Percentiles rank a stretch among this genome's conserved stretches.
These are phyloP conservation scores for Erysimum pusillum DNA, from an alignment of 441 rosid genomes.

Conservation along the genomic window DNA sequence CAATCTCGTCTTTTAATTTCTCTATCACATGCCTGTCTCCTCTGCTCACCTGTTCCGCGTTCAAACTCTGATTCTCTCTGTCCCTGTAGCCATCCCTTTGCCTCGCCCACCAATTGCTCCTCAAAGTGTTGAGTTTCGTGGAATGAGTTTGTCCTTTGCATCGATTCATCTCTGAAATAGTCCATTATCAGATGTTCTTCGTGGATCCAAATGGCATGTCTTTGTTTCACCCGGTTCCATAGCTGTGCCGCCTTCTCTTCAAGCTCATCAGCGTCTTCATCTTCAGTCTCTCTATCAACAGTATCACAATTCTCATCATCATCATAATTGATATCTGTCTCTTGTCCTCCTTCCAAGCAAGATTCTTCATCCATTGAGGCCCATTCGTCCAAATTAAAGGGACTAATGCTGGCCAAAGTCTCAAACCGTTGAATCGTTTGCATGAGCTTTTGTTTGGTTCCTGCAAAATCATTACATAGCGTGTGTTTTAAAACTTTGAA, in stretches of 20 bases:
- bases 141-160: constrained; percentile 21
- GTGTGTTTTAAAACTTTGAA: constrained; percentile 3
- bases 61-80: constrained; percentile 42
- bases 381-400: constrained; percentile 51
- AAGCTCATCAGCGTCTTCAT: constrained; percentile 33
- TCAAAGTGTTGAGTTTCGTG: constrained; percentile 38
- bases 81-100: constrained; percentile 62
- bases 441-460: constrained; percentile 51
- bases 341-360: constrained; percentile 33
- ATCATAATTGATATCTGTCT: constrained; percentile 8
- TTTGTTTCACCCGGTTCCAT: constrained; percentile 54
- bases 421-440: constrained; percentile 52
- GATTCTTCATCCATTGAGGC: constrained; percentile 48
- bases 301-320: constrained; percentile 23
- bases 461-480: constrained; percentile 39
- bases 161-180: constrained; percentile 64
- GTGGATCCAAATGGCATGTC: constrained; percentile 45
- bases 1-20: constrained; percentile 59
- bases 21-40: constrained; percentile 53
- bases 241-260: constrained; percentile 60
- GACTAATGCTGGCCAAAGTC: constrained; percentile 48
- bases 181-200: constrained; percentile 57
- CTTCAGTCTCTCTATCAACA: constrained; percentile 20
- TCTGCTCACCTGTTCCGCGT: constrained; percentile 46
- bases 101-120: constrained; percentile 46